These are phyloP conservation scores for Picochlorum sp. DNA, from an alignment of 139 green algal genomes.

Conservation along the genomic window DNA sequence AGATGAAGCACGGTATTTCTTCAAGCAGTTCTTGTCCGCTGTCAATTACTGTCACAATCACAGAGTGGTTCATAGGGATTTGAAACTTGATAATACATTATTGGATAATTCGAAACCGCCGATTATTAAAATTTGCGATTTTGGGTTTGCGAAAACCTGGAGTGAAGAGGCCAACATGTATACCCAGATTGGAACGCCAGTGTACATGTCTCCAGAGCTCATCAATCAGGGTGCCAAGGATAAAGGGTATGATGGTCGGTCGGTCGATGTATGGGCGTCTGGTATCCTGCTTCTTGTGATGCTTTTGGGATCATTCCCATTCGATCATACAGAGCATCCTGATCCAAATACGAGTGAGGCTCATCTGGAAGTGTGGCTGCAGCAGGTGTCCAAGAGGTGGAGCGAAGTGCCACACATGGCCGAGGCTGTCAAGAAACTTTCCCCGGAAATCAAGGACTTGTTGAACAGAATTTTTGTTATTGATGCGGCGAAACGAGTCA, in stretches of 20 bases:
- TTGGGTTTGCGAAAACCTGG: constrained; percentile 63
- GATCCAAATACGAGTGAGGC: constrained; percentile 62
- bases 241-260: constrained; percentile 46
- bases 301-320: constrained; percentile 70
- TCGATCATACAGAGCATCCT: constrained; percentile 52
- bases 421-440: constrained; percentile 43
- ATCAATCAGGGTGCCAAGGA: constrained; percentile 36
- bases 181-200: constrained; percentile 72
- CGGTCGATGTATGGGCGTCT: constrained; percentile 65
- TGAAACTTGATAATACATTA: constrained; percentile 78
- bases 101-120: constrained; percentile 59
- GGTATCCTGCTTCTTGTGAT: constrained; percentile 76
- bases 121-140: constrained; percentile 75
- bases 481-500: constrained; percentile 56
- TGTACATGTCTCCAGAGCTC: constrained; percentile 77
- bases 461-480: constrained; percentile 67
- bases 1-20: constrained; percentile 81
- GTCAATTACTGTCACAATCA: constrained; percentile 86
- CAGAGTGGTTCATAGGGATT: constrained; percentile 70
- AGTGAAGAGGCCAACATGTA: constrained; percentile 60
- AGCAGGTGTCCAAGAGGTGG: constrained; percentile 45
- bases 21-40: constrained; percentile 79
- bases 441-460: constrained; percentile 54
- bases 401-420: constrained; percentile 48
- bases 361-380: constrained; percentile 51